These are phyloP conservation scores for Knufia petricola DNA, from an alignment of 2,329 filamentous ascomycete genomes.

Conservation along the genomic window DNA sequence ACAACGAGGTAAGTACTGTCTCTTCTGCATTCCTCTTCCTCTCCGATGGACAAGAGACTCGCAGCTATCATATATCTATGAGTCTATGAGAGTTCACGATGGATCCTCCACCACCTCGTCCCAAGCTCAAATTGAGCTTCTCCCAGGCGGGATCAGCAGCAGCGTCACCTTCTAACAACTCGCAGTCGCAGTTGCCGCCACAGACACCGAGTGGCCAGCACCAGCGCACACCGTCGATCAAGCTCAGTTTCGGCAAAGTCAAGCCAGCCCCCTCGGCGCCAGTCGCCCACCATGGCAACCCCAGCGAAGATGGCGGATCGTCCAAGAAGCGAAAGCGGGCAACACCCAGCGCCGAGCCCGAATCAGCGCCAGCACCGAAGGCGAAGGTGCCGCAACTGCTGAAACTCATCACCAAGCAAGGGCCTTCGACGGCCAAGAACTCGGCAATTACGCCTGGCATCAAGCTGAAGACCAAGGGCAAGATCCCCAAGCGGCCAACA, in stretches of 20 bases:
- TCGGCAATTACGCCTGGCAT: conserved; percentile 29
- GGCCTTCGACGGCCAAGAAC: background rate
- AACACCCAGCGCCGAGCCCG: background rate
- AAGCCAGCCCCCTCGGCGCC: conserved; percentile 13
- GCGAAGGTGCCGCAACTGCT: background rate
- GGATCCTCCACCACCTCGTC: conserved; percentile 15
- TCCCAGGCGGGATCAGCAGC: background rate
- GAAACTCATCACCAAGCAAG: conserved; percentile 8
- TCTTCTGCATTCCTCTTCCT: conserved; percentile 1
- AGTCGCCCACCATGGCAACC: conserved; percentile 18
- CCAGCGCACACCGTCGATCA: conserved; percentile 20
- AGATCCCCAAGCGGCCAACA: conserved; percentile 56
- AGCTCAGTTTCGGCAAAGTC: conserved; percentile 17
- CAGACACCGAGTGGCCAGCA: conserved; percentile 16
- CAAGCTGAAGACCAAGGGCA: conserved; percentile 57
- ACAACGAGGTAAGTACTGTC: background rate
- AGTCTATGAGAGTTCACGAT: background rate
- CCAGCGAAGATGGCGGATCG: conserved; percentile 22
- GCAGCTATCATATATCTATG: too few relatives aligned
- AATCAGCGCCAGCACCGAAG: background rate
- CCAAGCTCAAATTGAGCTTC: conserved; percentile 21
- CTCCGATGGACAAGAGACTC: too few relatives aligned
- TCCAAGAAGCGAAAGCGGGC: conserved; percentile 23
- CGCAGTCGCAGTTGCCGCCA: conserved; percentile 10
- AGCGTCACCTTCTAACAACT: conserved; percentile 1